Evolutionary conservation across 495 filamentous ascomycete species (phyloP), one percentile per base, ranked within the genome.

Genomic region (Diplogelasinospora grovesii): DNA sequence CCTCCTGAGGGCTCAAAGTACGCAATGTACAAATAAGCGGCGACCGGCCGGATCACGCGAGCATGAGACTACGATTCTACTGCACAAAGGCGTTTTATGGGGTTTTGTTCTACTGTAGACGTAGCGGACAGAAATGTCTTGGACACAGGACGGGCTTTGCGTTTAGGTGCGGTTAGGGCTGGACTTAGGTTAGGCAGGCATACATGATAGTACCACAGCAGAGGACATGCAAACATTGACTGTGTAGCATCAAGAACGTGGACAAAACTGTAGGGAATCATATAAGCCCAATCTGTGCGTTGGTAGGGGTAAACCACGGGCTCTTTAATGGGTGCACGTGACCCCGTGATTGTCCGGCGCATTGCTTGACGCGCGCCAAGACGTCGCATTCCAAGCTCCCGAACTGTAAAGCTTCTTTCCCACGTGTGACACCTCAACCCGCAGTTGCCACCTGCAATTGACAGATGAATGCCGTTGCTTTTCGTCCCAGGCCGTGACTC

Each of bases 1-100:
- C 92, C 93, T 37, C 72, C 86, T 3, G 92, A 98, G 65, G 89
- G 89, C 30, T 79, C 83, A 32, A 87, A 77, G 41, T 96, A 82
- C 57, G 39, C 52, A 13, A 56, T 59, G 3, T 62, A 61, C 42
- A 53, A 52, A 39, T 53, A 33, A 48, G 25, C 10, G 35, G 4
- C 6, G 7, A 31, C n/a, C 11, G 28, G 3, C 6, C 28, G 7
- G 8, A 13, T 10, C 28, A 10, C 16, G 28, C 28, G 28, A 14
- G 6, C 7, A 31, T 9, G 28, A 8, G 16, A 13, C 28, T 5
- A 2, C 28, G 8, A 13, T 8, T 13, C 7, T 31, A 31, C 28
- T 15, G 7, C 6, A 31, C n/a, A n/a, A n/a, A n/a, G n/a, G n/a
- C n/a, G n/a, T n/a, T n/a, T n/a, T n/a, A n/a, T n/a, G n/a, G n/a